phyloP scores from a whole-genome alignment of 371 early-diverging fungal species.

The Ecytonucleospora hepatopenaei region DNA sequence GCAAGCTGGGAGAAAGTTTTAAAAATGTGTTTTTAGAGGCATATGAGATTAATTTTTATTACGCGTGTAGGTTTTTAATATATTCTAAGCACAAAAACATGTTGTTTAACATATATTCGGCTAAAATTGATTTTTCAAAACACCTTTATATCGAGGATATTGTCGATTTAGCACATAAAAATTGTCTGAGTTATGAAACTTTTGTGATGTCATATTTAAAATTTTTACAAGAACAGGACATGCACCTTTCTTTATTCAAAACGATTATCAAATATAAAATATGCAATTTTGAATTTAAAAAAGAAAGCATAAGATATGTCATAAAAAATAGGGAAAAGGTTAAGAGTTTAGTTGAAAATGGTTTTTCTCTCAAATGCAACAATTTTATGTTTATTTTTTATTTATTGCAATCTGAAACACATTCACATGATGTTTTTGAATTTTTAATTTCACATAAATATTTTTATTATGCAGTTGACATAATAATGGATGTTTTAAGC shows the following conservation, averaged over 20 bases:
- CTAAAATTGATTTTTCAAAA: slow-evolving; percentile 6
- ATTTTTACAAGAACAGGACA: slow-evolving; percentile 1
- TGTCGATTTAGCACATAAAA: slow-evolving; percentile 11
- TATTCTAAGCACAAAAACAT: slow-evolving; percentile 6
- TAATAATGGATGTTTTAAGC: background rate
- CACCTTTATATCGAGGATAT: slow-evolving; percentile 8
- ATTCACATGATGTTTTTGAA: background rate
- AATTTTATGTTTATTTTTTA: background rate
- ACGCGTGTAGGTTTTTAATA: slow-evolving; percentile 20
- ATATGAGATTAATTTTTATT: slow-evolving; percentile 6
- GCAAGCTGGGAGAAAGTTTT: background rate
- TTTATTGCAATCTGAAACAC: background rate
- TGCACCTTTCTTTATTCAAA: background rate
- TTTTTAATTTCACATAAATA: background rate
- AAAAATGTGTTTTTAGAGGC: slow-evolving; percentile 4
- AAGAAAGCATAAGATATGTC: slow-evolving; percentile 7
- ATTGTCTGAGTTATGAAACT: background rate
- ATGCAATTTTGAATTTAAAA: background rate
- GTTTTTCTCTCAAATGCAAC: background rate
- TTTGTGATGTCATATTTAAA: slow-evolving; percentile 4
- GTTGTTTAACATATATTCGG: slow-evolving; percentile 6
- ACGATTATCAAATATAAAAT: slow-evolving; percentile 2
- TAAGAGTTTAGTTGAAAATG: background rate
- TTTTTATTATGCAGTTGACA: background rate
- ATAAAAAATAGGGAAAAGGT: slow-evolving; percentile 5